Base-by-base conservation (phyloP, 2,329 filamentous ascomycete species). In the Lecanicillium sp. region DNA sequence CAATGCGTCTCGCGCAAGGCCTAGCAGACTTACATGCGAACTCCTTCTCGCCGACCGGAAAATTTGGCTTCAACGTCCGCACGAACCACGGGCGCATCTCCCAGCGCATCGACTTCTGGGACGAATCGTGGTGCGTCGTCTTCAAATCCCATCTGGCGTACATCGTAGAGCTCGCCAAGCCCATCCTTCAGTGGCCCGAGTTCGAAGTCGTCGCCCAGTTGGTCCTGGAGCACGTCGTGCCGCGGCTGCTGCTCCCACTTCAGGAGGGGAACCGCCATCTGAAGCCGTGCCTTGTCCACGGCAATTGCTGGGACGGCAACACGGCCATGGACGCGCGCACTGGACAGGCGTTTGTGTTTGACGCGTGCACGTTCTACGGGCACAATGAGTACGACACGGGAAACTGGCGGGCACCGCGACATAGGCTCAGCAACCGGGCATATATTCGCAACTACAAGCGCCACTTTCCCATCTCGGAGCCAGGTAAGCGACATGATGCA, bases 301-400 rank as follows among this genome's bases (percentile, higher is more conserved):
- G 63, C 1, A 59, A 65, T 38, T 46, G 60, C 11, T 66, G 61
- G 60, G 61, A 65, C 19, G 60, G 56, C 14, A 67, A 66, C 29
- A 58, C 52, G 1, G 60, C 55, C 2, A 60, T 56, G 0, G 56
- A 65, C 35, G 44, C 52, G 44, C 49, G 51, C 7, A 64, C 58
- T 0, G 56, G 57, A 2, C 52, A 62, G 43, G 55, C 60, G 0
- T 55, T 64, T 41, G 48, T 63, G 8, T 66, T 64, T 43, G 61
- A 66, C 45, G 55, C 55, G 1, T 54, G 57, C 26, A 52, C 59
- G 2, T 58, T 63, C 14, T 65, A 66, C 43, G 62, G 49, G 1
- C 61, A 64, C 39, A 60, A 60, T 33, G 62, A 65, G 48, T 56
- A 56, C 40, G 59, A 61, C 21, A 49, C 58, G 12, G 60, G 58